A percentile compares a stretch with the other conserved stretches of the same genome.
These are phyloP conservation scores for Zhuliangozyma parablackwelliae DNA, from an alignment of 1,139 yeast genomes.

Conservation along the genomic window DNA sequence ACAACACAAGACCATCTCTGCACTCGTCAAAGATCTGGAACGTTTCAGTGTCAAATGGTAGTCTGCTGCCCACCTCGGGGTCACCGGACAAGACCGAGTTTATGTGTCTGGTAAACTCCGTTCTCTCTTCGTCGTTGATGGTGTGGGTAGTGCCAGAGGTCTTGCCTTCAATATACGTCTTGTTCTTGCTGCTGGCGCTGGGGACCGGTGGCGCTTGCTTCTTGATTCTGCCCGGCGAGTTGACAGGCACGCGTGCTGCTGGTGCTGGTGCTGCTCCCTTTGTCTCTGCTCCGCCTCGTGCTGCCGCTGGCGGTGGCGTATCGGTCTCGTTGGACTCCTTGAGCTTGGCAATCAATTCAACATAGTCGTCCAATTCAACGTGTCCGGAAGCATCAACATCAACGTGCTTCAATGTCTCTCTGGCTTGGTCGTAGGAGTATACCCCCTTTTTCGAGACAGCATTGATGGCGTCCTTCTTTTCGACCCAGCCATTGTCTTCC, in stretches of 20 bases:
- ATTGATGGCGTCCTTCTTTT: constrained; percentile 84
- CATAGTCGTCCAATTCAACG: constrained; percentile 94
- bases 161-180: constrained; percentile 74
- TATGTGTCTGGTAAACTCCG: constrained; percentile 93
- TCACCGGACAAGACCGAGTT: constrained; percentile 92
- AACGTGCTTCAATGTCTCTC: constrained; percentile 87
- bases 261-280: constrained; percentile 13
- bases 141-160: constrained; percentile 95
- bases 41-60: constrained; percentile 91
- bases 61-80: constrained; percentile 71
- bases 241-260: constrained; percentile 14
- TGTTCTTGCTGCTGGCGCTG: constrained; percentile 53
- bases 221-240: constrained; percentile 18
- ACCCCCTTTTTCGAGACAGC: constrained; percentile 75
- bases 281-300: constrained; percentile 13
- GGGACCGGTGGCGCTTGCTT: constrained; percentile 32
- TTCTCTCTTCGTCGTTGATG: constrained; percentile 93
- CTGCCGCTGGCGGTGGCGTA: constrained; percentile 12
- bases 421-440: constrained; percentile 84
- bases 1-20: constrained; percentile 88
- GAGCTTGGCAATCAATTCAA: constrained; percentile 73
- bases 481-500: constrained; percentile 95
- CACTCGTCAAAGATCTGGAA: constrained; percentile 97
- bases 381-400: constrained; percentile 96
- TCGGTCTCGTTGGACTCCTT: constrained; percentile 46